Conservation (phyloP, 306 rosid genomes). For the Vigna hirtella region DNA sequence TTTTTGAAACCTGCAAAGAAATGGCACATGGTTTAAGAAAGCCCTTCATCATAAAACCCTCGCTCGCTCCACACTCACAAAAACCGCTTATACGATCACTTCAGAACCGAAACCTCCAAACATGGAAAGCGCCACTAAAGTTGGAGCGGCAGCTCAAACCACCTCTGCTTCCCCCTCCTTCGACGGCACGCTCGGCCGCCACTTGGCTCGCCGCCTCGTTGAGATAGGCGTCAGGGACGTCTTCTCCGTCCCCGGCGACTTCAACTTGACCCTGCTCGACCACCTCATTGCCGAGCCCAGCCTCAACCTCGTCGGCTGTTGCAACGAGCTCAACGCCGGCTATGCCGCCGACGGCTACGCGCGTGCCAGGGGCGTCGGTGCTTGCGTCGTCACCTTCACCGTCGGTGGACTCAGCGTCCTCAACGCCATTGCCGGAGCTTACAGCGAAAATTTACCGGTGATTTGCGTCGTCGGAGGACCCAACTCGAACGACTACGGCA, state of each 20-base stretch:
- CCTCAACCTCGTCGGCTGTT: conserved; percentile 84
- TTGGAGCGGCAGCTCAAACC: conserved; percentile 43
- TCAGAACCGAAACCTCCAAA: not conserved
- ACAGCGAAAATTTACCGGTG: conserved; percentile 82
- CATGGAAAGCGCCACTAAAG: conserved; percentile 50
- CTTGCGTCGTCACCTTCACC: conserved; percentile 87
- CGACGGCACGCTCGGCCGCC: conserved; percentile 66
- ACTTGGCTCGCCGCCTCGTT: conserved; percentile 75
- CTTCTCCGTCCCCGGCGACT: conserved; percentile 90
- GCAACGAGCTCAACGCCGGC: conserved; percentile 93
- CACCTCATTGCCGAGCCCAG: conserved; percentile 73
- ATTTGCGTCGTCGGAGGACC: conserved; percentile 87
- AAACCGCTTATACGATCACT: not conserved
- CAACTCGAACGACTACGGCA: conserved; percentile 84
- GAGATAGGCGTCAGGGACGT: conserved; percentile 72
- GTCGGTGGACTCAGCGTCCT: conserved; percentile 91
- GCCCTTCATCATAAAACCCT: conserved; percentile 41
- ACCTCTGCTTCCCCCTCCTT: conserved; percentile 22
- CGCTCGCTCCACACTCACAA: not conserved
- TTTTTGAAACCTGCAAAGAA: conserved; percentile 8
- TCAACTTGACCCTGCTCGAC: conserved; percentile 83
- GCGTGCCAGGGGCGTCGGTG: conserved; percentile 80
- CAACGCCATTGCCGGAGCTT: conserved; percentile 94
- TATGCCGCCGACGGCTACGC: conserved; percentile 94
- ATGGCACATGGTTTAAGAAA: conserved; percentile 48